Conservation (phyloP, 768 basidiomycete genomes). For the Termitomyces heimii region DNA sequence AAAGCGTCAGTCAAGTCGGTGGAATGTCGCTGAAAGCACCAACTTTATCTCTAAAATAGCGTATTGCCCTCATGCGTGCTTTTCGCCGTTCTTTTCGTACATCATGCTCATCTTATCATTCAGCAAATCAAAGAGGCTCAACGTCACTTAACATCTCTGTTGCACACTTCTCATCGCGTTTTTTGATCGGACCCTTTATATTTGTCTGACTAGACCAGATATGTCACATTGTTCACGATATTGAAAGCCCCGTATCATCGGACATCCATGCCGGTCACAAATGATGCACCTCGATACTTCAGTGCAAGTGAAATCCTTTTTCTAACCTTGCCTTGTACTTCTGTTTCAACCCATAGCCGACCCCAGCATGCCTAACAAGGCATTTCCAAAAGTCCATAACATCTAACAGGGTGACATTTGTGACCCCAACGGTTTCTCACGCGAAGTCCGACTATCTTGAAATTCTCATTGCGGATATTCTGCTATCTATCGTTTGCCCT, state of each 20-base stretch:
- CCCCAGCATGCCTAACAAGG: background rate
- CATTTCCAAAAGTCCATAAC: too few relatives aligned
- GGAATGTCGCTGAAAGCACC: background rate
- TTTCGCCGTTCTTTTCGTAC: background rate
- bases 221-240: background rate
- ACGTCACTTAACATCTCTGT: background rate
- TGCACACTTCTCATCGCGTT: background rate
- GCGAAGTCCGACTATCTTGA: slow-evolving; percentile 64
- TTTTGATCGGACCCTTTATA: background rate
- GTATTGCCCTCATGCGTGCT: background rate
- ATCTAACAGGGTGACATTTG: slow-evolving; percentile 49
- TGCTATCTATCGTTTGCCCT: slow-evolving; percentile 65
- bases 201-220: background rate
- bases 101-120: background rate
- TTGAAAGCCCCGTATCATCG: background rate
- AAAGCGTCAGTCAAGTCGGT: background rate
- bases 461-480: slow-evolving; percentile 57
- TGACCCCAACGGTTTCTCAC: slow-evolving; percentile 57
- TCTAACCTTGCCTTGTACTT: background rate
- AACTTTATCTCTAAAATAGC: background rate
- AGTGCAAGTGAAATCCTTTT: background rate
- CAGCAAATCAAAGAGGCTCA: background rate
- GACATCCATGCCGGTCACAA: background rate
- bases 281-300: background rate
- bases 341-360: background rate